phyloP scores from a whole-genome alignment of 768 basidiomycete genomes.

The Agaricus subrufescens region DNA sequence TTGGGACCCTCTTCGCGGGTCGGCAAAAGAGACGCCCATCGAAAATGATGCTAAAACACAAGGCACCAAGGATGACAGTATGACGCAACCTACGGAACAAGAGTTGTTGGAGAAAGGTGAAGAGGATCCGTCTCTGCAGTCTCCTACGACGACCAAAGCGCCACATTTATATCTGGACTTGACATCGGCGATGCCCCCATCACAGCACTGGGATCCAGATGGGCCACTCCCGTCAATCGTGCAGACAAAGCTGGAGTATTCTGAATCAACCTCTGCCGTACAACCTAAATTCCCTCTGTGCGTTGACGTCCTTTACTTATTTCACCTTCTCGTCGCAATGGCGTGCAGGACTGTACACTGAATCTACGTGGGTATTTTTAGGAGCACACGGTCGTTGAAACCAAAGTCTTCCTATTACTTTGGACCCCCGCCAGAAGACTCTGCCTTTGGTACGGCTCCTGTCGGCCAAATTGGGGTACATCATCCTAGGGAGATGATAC shows the following conservation, averaged over 20 bases:
- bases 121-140: constrained; percentile 1
- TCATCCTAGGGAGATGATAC: constrained; percentile 86
- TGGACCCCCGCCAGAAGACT: constrained; percentile 70
- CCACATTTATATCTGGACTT: constrained; percentile 48
- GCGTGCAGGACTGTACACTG: background rate
- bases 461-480: constrained; percentile 85
- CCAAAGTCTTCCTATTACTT: constrained; percentile 84
- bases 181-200: constrained; percentile 32
- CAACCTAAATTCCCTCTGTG: constrained; percentile 29
- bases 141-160: constrained; percentile 24
- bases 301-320: constrained; percentile 8
- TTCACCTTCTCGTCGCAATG: constrained; percentile 1
- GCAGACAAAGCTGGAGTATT: constrained; percentile 31
- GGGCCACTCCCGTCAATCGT: constrained; percentile 35
- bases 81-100: constrained; percentile 8
- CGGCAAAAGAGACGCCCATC: background rate
- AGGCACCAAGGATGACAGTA: constrained; percentile 16
- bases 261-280: constrained; percentile 34
- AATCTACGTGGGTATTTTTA: constrained; percentile 11
- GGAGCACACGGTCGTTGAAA: constrained; percentile 42
- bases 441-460: constrained; percentile 78
- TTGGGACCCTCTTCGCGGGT: constrained; percentile 6
- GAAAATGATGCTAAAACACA: background rate
- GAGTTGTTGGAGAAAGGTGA: background rate
- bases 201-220: constrained; percentile 65